Base-by-base conservation (phyloP, 306 rosid genomes). In the Astragalus glycyphyllos region DNA sequence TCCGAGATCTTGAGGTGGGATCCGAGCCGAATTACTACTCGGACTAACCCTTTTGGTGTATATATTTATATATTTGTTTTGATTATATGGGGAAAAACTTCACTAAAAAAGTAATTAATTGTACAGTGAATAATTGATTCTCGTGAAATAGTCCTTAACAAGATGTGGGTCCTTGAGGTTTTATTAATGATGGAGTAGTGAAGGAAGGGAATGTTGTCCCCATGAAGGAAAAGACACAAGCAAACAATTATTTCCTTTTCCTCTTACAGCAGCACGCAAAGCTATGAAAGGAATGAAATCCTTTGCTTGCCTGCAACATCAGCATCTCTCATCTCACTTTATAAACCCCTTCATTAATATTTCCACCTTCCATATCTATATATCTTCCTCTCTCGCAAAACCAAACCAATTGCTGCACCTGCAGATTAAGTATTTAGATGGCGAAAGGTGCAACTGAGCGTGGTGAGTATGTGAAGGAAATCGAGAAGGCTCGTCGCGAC, bases 401-500 rank as follows among this genome's bases (percentile, higher is more conserved):
- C 13, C 13, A 68, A 67, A 58, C 8, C 44, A 11, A 66, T 2
- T 1, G 5, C 40, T 54, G 58, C 65, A 44, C 2, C 44, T n/a
- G 17, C 5, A 40, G 14, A 58, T 37, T 13, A 70, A 35, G 7
- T 17, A 3, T 53, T 50, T 70, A 8, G 29, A 87, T 84, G 96
- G 81, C 61, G 29, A 55, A 73, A 65, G 58, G 77, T 0, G 15
- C 5, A 9, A 90, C 85, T 7, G 83, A 84, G 50, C 68, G 60
- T 7, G 71, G 57, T 7, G 81, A 66, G 11, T 92, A 90, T 74
- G 79, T 77, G 14, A 72, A 77, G 69, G 88, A 90, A 76, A 88
- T 88, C 9, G 87, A 83, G 14, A 85, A 77, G 82, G 86, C 90
- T 53, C 91, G 90, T n/a, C 78, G 82, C 4, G 88, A 85, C 65